A percentile compares a stretch with the other conserved stretches of the same genome.
These are phyloP conservation scores for Bonia amplexicaulis DNA, from an alignment of 176 grass and related monocot genomes.

Conservation along the genomic window DNA sequence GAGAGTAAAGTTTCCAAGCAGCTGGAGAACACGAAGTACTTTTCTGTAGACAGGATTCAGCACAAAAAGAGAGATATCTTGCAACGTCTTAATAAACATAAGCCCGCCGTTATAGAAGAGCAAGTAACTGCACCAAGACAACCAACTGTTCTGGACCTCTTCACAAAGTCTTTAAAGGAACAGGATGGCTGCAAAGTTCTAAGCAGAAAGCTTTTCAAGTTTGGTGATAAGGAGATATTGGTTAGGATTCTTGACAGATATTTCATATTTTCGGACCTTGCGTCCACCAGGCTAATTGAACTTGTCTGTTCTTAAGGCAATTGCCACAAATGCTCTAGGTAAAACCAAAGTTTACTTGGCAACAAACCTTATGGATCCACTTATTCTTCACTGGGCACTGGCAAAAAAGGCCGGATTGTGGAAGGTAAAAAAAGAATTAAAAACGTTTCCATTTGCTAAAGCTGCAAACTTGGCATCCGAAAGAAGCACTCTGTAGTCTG, in stretches of 20 bases:
- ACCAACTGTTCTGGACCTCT: constrained; percentile 64
- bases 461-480: background rate
- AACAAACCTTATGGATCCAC: constrained; percentile 57
- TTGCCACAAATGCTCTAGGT: constrained; percentile 47
- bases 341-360: constrained; percentile 76
- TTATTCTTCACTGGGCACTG: constrained; percentile 92
- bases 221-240: constrained; percentile 69
- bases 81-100: constrained; percentile 70
- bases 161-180: constrained; percentile 50
- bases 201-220: constrained; percentile 72
- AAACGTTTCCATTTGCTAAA: constrained; percentile 8
- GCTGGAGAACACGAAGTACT: constrained; percentile 71
- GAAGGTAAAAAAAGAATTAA: constrained; percentile 41
- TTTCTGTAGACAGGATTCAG: constrained; percentile 74
- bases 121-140: constrained; percentile 37
- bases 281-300: constrained; percentile 28
- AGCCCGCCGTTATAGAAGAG: constrained; percentile 31
- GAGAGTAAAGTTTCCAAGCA: constrained; percentile 81
- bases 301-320: constrained; percentile 54
- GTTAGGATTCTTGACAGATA: constrained; percentile 48
- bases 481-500: background rate
- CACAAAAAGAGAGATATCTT: constrained; percentile 68
- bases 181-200: constrained; percentile 42
- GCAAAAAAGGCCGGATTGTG: constrained; percentile 64
- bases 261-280: constrained; percentile 30